phyloP scores from a whole-genome alignment of 805 yeast species.

The Candida ascalaphidarum region DNA sequence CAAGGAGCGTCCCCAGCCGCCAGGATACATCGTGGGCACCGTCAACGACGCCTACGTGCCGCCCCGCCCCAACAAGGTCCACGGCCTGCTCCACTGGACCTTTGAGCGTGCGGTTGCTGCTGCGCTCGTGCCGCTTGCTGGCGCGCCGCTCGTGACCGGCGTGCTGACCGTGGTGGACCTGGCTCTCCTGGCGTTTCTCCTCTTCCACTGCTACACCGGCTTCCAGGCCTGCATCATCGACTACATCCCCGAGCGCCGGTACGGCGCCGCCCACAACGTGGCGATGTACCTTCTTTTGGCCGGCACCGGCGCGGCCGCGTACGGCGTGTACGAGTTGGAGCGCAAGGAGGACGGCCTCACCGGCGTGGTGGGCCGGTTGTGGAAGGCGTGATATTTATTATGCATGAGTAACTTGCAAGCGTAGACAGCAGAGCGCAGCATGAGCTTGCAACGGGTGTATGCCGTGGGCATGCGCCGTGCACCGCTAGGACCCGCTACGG shows the following conservation, averaged over 20 bases:
- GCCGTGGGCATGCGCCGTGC: too few species aligned
- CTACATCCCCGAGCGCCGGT: conserved; percentile 69
- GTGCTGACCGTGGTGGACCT: conserved; percentile 48
- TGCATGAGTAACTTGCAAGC: too few species aligned
- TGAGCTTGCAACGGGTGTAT: too few species aligned
- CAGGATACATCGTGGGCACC: conserved; percentile 64
- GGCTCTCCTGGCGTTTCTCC: conserved; percentile 42
- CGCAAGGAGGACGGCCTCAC: conserved; percentile 57
- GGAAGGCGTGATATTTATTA: too few species aligned
- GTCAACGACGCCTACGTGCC: conserved; percentile 65
- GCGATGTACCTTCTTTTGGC: conserved; percentile 54
- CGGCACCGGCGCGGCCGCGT: conserved; percentile 58
- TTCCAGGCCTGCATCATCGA: conserved; percentile 72
- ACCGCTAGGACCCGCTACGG: too few species aligned
- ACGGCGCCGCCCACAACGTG: conserved; percentile 51
- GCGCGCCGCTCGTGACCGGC: conserved; percentile 54
- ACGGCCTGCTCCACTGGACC: conserved; percentile 73
- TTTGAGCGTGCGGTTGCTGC: conserved; percentile 54
- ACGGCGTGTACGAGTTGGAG: conserved; percentile 67
- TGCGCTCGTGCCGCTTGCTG: conserved; percentile 54
- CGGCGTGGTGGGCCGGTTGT: conserved; percentile 34
- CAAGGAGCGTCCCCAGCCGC: conserved; percentile 58
- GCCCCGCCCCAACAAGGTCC: conserved; percentile 45
- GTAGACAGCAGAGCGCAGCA: too few species aligned
- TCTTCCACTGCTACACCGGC: conserved; percentile 64